Evolutionary conservation across 179 eudicot species (phyloP).

Genomic region (Monotropa hypopitys): DNA sequence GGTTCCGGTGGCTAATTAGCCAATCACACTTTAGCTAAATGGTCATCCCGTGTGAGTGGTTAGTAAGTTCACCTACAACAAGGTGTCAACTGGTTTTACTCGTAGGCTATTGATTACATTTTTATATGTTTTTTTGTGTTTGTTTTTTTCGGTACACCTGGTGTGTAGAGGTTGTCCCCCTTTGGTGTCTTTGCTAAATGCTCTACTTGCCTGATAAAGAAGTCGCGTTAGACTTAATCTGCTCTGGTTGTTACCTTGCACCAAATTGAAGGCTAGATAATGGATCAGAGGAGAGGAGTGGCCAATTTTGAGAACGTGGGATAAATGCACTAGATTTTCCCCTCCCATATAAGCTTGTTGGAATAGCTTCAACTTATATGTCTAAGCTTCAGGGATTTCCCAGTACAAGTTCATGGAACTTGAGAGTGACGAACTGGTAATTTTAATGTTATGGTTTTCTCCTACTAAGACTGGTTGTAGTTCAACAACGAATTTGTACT

Average conservation of each 20-base stretch:
- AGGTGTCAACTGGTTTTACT: slow-evolving; percentile 9
- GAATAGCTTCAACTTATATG: not conserved
- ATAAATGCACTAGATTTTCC: not conserved
- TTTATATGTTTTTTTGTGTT: not conserved
- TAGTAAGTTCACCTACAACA: slow-evolving; percentile 29
- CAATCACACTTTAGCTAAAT: slow-evolving; percentile 11
- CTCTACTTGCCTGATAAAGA: not conserved
- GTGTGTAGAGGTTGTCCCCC: not conserved
- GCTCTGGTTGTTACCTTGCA: not conserved
- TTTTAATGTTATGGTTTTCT: not conserved
- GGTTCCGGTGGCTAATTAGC: slow-evolving; percentile 23
- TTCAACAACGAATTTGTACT: not conserved
- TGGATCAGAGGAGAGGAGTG: not conserved
- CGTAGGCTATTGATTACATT: slow-evolving; percentile 14
- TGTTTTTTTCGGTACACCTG: not conserved
- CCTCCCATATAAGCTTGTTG: not conserved
- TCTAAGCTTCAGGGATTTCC: not conserved
- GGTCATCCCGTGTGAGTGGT: slow-evolving; percentile 22
- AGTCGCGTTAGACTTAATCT: not conserved
- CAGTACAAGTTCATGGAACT: not conserved
- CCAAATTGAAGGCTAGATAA: not conserved
- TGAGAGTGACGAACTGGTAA: not conserved
- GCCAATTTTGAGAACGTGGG: not conserved
- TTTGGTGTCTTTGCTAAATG: not conserved
- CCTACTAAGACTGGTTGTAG: not conserved